Percentiles rank a stretch among this genome's conserved stretches.
phyloP scores from a whole-genome alignment of 768 basidiomycete species.

The Boletus rex-veris region DNA sequence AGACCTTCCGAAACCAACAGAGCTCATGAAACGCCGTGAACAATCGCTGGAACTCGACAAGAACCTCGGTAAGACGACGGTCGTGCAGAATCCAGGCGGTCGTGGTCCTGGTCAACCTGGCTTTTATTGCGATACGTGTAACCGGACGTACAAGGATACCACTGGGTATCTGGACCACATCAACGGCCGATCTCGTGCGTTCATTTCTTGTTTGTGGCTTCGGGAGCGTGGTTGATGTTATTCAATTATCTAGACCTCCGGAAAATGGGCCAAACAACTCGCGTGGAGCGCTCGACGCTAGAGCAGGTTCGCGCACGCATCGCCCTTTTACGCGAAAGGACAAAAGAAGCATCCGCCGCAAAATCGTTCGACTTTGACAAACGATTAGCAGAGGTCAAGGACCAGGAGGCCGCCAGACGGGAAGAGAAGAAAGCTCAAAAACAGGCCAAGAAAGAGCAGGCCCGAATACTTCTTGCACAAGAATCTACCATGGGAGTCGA shows the following conservation, averaged over 20 bases:
- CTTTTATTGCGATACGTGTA: conserved; percentile 91
- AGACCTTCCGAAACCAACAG: conserved; percentile 89
- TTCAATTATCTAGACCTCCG: conserved; percentile 65
- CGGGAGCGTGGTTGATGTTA: background rate
- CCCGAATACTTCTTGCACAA: conserved; percentile 61
- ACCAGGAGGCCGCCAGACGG: conserved; percentile 62
- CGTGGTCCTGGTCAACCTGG: conserved; percentile 89
- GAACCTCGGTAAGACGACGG: conserved; percentile 92
- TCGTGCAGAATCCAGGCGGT: conserved; percentile 81
- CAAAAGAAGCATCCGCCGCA: conserved; percentile 73
- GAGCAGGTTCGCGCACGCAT: conserved; percentile 92
- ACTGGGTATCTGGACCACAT: conserved; percentile 94
- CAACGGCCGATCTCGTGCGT: conserved; percentile 89
- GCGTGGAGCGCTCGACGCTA: conserved; percentile 83
- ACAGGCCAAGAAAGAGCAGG: conserved; percentile 72
- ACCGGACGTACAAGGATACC: conserved; percentile 89
- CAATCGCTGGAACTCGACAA: conserved; percentile 85
- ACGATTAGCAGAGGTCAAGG: conserved; percentile 78
- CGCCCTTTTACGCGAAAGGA: conserved; percentile 81
- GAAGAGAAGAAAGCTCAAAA: conserved; percentile 76
- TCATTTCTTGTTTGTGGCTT: background rate
- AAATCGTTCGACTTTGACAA: conserved; percentile 95
- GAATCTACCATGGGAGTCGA: conserved; percentile 45
- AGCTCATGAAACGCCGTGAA: conserved; percentile 88
- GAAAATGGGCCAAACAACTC: conserved; percentile 92